phyloP scores from a whole-genome alignment of 768 basidiomycete genomes.

The Phylloporus arenicola region DNA sequence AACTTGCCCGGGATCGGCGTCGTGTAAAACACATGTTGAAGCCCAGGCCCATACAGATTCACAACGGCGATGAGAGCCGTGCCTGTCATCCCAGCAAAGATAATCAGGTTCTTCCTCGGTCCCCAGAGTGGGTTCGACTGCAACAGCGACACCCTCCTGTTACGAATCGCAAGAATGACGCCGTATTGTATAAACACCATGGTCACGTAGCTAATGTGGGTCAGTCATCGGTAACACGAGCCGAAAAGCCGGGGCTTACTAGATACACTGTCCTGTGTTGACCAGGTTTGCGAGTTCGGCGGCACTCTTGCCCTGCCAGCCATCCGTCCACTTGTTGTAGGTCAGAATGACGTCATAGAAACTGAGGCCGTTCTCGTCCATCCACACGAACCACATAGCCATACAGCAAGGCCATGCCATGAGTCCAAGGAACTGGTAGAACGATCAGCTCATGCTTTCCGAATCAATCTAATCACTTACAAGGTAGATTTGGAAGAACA shows the following conservation, averaged over 20 bases:
- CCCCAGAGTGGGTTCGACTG: conserved; percentile 44
- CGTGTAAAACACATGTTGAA: conserved; percentile 41
- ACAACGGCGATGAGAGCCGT: conserved; percentile 40
- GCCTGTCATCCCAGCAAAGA: conserved; percentile 34
- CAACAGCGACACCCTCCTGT: conserved; percentile 40
- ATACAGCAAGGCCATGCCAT: conserved; percentile 45
- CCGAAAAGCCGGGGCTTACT: conserved; percentile 28
- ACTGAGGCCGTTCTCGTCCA: conserved; percentile 34
- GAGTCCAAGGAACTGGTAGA: conserved; percentile 36
- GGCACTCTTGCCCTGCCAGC: conserved; percentile 30
- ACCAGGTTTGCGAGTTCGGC: conserved; percentile 33
- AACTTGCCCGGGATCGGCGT: conserved; percentile 42
- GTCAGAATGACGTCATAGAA: conserved; percentile 37
- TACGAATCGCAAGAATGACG: conserved; percentile 38
- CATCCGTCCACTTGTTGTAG: conserved; percentile 37
- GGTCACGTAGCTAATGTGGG: conserved; percentile 37
- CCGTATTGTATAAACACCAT: conserved; percentile 46
- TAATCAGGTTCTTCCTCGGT: conserved; percentile 39
- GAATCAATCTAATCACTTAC: conserved; percentile 23
- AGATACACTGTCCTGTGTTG: conserved; percentile 40
- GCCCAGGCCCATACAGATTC: conserved; percentile 41
- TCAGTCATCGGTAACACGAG: not conserved
- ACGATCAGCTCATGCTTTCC: conserved; percentile 1
- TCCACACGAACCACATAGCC: conserved; percentile 38
- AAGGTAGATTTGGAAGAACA: conserved; percentile 45